Evolutionary conservation across 1,139 yeast genomes (phyloP).

Genomic region (Lodderomyces theae): DNA sequence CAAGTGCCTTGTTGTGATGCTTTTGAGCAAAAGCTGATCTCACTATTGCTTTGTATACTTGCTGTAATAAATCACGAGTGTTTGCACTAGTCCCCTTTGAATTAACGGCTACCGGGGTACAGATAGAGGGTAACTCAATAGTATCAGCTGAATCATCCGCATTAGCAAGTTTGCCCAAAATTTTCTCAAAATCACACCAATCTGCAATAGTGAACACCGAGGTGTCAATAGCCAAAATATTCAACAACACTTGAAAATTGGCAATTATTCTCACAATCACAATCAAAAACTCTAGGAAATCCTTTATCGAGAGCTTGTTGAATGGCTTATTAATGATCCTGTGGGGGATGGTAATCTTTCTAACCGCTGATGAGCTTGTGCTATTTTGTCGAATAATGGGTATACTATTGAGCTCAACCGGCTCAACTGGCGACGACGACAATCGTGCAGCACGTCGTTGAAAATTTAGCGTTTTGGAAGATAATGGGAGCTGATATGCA

Average conservation of each 20-base stretch:
- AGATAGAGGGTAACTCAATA: background rate
- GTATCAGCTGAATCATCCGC: background rate
- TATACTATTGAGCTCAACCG: slow-evolving; percentile 14
- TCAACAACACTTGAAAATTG: slow-evolving; percentile 35
- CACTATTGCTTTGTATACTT: slow-evolving; percentile 28
- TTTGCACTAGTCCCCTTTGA: slow-evolving; percentile 6
- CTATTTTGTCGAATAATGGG: slow-evolving; percentile 13
- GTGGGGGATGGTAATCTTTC: slow-evolving; percentile 42
- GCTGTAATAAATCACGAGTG: slow-evolving; percentile 21
- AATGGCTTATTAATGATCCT: slow-evolving; percentile 43
- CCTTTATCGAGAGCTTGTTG: slow-evolving; percentile 37
- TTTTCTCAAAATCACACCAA: slow-evolving; percentile 15
- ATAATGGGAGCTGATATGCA: slow-evolving; percentile 37
- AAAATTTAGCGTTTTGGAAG: slow-evolving; percentile 41
- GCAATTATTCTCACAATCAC: slow-evolving; percentile 37
- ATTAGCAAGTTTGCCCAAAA: slow-evolving; percentile 2
- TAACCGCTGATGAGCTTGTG: slow-evolving; percentile 5
- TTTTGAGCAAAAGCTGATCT: slow-evolving; percentile 9
- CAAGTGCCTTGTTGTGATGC: slow-evolving; percentile 12
- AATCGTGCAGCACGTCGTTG: slow-evolving; percentile 26
- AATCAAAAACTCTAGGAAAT: slow-evolving; percentile 37
- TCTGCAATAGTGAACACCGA: slow-evolving; percentile 9
- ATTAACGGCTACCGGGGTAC: background rate
- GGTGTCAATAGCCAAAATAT: slow-evolving; percentile 7
- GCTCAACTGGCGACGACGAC: slow-evolving; percentile 11